Evolutionary conservation across 169 alveolate genomes (phyloP), one percentile per base, ranked within the genome.

Genomic region (Cryptosporidium meleagridis): DNA sequence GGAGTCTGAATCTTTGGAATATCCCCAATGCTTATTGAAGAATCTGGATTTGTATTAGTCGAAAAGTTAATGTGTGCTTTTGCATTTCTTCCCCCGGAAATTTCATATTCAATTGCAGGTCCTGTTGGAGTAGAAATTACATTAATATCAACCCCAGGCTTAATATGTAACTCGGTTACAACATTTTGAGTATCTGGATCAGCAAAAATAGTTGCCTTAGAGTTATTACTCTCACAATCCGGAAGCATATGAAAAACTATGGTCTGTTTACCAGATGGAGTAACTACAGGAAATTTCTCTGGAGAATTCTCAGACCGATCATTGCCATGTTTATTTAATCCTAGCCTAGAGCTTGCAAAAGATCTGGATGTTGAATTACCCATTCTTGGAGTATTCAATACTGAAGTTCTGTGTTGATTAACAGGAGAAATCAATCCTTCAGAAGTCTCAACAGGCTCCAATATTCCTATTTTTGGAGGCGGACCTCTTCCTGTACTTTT

Each of bases 201-300:
- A 23, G 89, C 89, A 59, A 80, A 80, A 26, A 80, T 80, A 0
- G 89, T 80, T 37, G 89, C 89, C 33, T 59, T 62, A n/a, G 89
- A 80, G 48, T 39, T 62, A 65, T 44, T 80, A 44, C 37, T 45
- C 9, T 80, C 75, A 14, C 31, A 29, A 33, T 80, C 89, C 14
- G 89, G 89, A n/a, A 80, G 23, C 89, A 80, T 80, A 29, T 80
- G 89, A 65, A 80, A 80, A 31, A 80, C 89, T 23, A 80, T 67
- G 37, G 89, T 80, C 53, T 80, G 89, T 26, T 80, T 80, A 44
- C 80, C 89, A 8, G 75, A 26, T 10, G 89, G 89, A 23, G 89
- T 59, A 55, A 73, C 37, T 6, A 73, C 58, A 9, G 86, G 86
- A 37, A 58, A 29, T 10, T 73, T 73, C 14, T 80, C 89, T 18